A percentile compares a stretch with the other conserved stretches of the same genome.
Evolutionary conservation across 2,329 filamentous ascomycete genomes (phyloP).

Genomic region (Pleoardoris graminearum): DNA sequence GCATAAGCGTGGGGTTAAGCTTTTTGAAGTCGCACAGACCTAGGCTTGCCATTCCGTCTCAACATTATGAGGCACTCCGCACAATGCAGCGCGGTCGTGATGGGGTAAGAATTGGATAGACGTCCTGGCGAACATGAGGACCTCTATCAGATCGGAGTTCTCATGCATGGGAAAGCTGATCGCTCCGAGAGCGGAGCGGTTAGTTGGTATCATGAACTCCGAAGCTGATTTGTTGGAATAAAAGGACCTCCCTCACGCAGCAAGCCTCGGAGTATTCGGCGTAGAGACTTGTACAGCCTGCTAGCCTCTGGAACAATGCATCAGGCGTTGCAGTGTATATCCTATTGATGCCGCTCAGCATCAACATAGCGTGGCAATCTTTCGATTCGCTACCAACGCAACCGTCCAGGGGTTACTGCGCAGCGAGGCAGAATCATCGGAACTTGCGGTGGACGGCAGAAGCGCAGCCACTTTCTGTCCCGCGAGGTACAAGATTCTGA

Average conservation of each 20-base stretch:
- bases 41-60: conserved; percentile 43
- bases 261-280: conserved; percentile 16
- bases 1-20: conserved; percentile 18
- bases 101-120: neutral
- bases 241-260: conserved; percentile 3
- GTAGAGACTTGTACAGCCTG: too few relatives aligned
- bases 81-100: neutral
- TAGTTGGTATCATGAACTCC: conserved; percentile 7
- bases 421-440: conserved; percentile 30
- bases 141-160: conserved; percentile 7
- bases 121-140: neutral
- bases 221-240: conserved; percentile 13
- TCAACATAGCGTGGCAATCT: neutral
- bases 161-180: conserved; percentile 5
- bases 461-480: conserved; percentile 5
- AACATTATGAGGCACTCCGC: conserved; percentile 25
- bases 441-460: conserved; percentile 24
- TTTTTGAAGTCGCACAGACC: conserved; percentile 21
- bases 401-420: conserved; percentile 12
- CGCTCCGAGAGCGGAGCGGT: conserved; percentile 8
- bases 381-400: neutral
- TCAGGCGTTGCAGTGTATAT: too few relatives aligned
- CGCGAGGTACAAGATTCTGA: conserved; percentile 13
- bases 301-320: too few relatives aligned
- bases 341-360: neutral